Evolutionary conservation across 345 rosid genomes (phyloP), one percentile per base, ranked within the genome.

Genomic region (Adansonia digitata): DNA sequence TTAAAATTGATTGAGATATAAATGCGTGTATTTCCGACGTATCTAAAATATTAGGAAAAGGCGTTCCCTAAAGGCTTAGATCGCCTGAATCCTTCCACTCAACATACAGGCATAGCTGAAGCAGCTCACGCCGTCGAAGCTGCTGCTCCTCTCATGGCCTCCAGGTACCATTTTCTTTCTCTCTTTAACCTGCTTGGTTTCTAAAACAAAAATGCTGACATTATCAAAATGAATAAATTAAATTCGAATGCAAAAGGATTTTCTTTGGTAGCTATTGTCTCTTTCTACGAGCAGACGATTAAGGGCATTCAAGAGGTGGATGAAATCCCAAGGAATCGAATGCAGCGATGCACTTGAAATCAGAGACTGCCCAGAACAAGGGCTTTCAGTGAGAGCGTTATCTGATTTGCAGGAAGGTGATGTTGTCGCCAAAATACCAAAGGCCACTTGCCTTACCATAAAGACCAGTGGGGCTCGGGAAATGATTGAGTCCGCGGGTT

Each of bases 271-370:
- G 35, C 65, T 68, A 10, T 17, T 40, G 5, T 31, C 26, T 78
- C 17, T 57, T 24, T 40, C 52, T 77, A 22, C 67, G 17, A 77
- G 11, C 78, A 86, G 98, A 89, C 89, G 94, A 48, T 31, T 92
- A 83, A 86, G 94, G 79, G 91, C 89, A 52, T 92, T 94, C 89
- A 89, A 86, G 85, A 81, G 93, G 74, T 94, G 98, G 98, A 94
- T 92, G 97, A 86, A 63, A 71, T 85, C 87, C 5, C 87, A 84
- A 18, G 91, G 92, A 68, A 49, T 94, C 35, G 83, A 87, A 34
- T 89, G 81, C 84, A 86, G 78, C 73, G 91, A 85, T 18, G 81
- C 86, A 4, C 82, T 94, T 31, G 70, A 81, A 53, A 80, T 94
- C 76, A 68, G 77, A 14, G 91, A 88, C 72, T 78, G 77, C 70